Conservation (phyloP, 495 filamentous ascomycete genomes). For the Parathielavia appendiculata region DNA sequence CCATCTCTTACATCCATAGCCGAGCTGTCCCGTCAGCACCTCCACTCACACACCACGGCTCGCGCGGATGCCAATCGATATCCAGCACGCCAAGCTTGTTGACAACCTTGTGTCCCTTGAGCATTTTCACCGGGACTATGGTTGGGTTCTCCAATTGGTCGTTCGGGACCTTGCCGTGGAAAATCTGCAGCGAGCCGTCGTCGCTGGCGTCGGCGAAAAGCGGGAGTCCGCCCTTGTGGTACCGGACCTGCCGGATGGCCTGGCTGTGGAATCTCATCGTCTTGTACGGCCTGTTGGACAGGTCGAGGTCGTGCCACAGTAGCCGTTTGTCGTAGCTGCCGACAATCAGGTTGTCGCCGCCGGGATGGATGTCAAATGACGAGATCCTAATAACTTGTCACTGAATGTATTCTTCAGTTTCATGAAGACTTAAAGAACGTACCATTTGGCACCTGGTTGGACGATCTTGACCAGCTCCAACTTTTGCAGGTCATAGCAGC, state of each 20-base stretch:
- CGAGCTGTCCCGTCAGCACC: slow-evolving; percentile 80
- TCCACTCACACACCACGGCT: slow-evolving; percentile 90
- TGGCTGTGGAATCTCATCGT: slow-evolving; percentile 88
- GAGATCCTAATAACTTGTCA: slow-evolving; percentile 66
- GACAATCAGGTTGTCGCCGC: slow-evolving; percentile 88
- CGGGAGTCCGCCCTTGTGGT: slow-evolving; percentile 76
- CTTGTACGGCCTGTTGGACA: slow-evolving; percentile 86
- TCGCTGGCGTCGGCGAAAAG: slow-evolving; percentile 91
- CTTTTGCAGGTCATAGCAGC: slow-evolving; percentile 83
- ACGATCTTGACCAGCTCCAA: slow-evolving; percentile 87
- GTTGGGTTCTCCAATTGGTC: slow-evolving; percentile 93
- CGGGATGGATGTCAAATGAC: slow-evolving; percentile 85
- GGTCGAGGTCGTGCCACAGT: slow-evolving; percentile 95
- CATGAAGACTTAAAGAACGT: slow-evolving; percentile 1
- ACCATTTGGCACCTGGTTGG: slow-evolving; percentile 74
- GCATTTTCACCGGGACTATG: slow-evolving; percentile 91
- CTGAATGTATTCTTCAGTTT: not conserved
- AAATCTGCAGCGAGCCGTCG: slow-evolving; percentile 89
- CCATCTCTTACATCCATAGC: slow-evolving; percentile 40
- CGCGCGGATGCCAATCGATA: slow-evolving; percentile 86
- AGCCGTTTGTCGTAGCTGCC: slow-evolving; percentile 90
- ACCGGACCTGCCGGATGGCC: slow-evolving; percentile 82
- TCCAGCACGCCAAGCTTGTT: slow-evolving; percentile 84
- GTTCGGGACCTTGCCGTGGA: slow-evolving; percentile 90
- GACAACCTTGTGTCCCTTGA: slow-evolving; percentile 80